A percentile compares a stretch with the other conserved stretches of the same genome.
phyloP scores from a whole-genome alignment of 148 eudicot species.

The Silene latifolia region DNA sequence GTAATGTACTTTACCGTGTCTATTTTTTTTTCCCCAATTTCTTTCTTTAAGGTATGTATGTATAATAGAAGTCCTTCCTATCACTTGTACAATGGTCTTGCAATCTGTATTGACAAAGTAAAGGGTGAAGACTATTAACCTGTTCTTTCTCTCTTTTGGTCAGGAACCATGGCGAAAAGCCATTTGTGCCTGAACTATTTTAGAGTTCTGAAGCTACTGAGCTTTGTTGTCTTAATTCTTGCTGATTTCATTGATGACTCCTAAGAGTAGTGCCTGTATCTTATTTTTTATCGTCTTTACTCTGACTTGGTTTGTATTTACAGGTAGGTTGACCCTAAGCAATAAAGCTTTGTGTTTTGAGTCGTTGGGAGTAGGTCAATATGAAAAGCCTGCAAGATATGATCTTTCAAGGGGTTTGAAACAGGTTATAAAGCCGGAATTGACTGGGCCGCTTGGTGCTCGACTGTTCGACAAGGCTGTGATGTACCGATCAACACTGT shows the following conservation, averaged over 20 bases:
- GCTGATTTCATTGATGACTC: not conserved
- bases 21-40: not conserved
- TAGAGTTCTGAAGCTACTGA: not conserved
- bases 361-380: slow-evolving; percentile 71
- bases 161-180: slow-evolving; percentile 7
- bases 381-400: slow-evolving; percentile 75
- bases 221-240: slow-evolving; percentile 1
- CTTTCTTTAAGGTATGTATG: not conserved
- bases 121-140: not conserved
- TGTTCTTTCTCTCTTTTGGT: not conserved
- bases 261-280: not conserved
- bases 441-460: slow-evolving; percentile 93
- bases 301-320: not conserved
- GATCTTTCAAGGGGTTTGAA: slow-evolving; percentile 68
- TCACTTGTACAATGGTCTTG: not conserved
- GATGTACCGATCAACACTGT: slow-evolving; percentile 76
- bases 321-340: slow-evolving; percentile 81
- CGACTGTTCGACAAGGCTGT: slow-evolving; percentile 91
- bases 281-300: not conserved
- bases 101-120: not conserved
- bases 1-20: not conserved
- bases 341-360: slow-evolving; percentile 76
- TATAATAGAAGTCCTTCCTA: too few relatives aligned
- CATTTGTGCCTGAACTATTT: not conserved
- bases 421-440: slow-evolving; percentile 79